Conservation (phyloP, 345 rosid species). For the Eucalyptus sideroxylon region DNA sequence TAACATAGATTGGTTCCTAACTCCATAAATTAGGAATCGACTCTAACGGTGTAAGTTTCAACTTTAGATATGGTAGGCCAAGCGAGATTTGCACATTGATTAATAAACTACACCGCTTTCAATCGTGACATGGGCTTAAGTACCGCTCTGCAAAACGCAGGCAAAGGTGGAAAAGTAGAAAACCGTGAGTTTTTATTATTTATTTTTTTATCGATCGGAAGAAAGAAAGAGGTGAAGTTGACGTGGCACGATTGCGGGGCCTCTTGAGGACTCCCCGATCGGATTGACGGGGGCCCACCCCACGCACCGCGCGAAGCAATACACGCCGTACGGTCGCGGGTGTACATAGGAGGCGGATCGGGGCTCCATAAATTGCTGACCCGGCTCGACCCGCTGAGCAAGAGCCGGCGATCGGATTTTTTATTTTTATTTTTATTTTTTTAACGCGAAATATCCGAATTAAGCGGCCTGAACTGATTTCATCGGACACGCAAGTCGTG, state of each 20-base stretch:
- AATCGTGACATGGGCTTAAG: neutral
- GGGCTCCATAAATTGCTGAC: neutral
- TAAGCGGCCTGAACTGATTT: neutral
- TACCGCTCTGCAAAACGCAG: neutral
- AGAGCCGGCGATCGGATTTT: neutral
- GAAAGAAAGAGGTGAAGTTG: neutral
- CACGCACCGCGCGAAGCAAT: neutral
- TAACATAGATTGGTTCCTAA: neutral
- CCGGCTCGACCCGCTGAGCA: neutral
- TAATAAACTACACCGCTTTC: neutral
- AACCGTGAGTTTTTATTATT: neutral
- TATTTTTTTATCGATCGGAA: too few relatives aligned
- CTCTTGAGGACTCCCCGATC: neutral
- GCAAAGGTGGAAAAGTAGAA: neutral
- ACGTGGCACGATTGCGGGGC: neutral
- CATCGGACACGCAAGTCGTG: neutral
- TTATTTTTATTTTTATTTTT: too few relatives aligned
- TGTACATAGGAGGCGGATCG: neutral
- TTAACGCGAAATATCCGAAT: neutral
- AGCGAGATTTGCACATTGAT: neutral
- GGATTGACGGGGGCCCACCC: neutral
- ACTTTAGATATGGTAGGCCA: neutral
- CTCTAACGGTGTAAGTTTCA: neutral
- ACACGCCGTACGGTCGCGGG: neutral
- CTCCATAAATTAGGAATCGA: neutral